A percentile compares a stretch with the other conserved stretches of the same genome.
Evolutionary conservation across 148 eudicot genomes (phyloP).

Genomic region (Heliamphora exappendiculata): DNA sequence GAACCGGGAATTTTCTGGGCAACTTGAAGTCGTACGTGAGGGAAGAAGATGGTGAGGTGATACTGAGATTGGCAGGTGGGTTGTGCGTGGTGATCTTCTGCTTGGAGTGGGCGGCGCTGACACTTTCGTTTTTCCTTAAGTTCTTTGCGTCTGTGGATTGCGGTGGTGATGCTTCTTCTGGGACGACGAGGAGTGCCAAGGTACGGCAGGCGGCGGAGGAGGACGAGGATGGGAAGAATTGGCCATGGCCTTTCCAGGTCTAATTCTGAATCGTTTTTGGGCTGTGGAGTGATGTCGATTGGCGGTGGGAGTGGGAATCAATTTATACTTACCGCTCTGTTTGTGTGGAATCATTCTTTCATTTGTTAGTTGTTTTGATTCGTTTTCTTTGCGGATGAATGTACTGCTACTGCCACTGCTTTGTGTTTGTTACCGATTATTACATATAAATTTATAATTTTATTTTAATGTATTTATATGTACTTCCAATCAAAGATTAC

Average conservation of each 20-base stretch:
- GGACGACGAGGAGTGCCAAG: conserved; percentile 21
- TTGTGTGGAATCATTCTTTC: too few relatives aligned
- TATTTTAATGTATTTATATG: too few relatives aligned
- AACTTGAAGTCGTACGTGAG: conserved; percentile 45
- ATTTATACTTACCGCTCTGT: too few relatives aligned
- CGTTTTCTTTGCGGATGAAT: too few relatives aligned
- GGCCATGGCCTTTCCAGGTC: conserved; percentile 35
- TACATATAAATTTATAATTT: too few relatives aligned
- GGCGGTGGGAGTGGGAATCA: too few relatives aligned
- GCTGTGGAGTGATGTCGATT: too few relatives aligned
- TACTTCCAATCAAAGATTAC: too few relatives aligned
- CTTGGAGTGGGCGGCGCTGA: conserved; percentile 45
- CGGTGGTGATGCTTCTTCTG: not conserved
- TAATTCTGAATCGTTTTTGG: not conserved
- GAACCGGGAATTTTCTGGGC: conserved; percentile 30
- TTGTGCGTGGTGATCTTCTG: conserved; percentile 34
- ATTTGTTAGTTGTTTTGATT: too few relatives aligned
- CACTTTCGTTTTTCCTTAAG: conserved; percentile 41
- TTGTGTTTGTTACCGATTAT: too few relatives aligned
- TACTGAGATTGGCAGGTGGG: conserved; percentile 39
- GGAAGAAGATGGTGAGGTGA: conserved; percentile 39
- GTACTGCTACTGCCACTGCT: too few relatives aligned
- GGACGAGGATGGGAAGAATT: conserved; percentile 31
- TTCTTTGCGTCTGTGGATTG: conserved; percentile 18
- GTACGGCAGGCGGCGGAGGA: conserved; percentile 31